A percentile compares a stretch with the other conserved stretches of the same genome.
These are phyloP conservation scores for Euphorbia lathyris DNA, from an alignment of 345 rosid genomes.

Conservation along the genomic window DNA sequence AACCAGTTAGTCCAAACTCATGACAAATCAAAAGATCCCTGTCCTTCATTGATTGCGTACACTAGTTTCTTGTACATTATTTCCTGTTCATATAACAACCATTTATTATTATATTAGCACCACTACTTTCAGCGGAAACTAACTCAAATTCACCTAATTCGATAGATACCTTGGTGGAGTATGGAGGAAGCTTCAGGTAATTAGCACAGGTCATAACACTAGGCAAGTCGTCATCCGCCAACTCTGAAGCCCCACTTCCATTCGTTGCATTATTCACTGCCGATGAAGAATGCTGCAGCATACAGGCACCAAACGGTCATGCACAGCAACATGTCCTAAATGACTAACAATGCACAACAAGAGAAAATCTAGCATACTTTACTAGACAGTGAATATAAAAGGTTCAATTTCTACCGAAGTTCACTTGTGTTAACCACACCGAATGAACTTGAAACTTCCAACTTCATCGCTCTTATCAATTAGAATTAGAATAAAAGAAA, in stretches of 20 bases:
- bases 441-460: background rate
- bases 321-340: background rate
- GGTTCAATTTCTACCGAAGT: background rate
- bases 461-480: too few relatives aligned
- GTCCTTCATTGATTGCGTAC: slow-evolving; percentile 95
- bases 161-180: slow-evolving; percentile 95
- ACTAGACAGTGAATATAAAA: background rate
- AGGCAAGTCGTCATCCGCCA: slow-evolving; percentile 93
- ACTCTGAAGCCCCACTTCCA: slow-evolving; percentile 65
- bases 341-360: background rate
- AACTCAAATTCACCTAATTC: too few relatives aligned
- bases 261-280: slow-evolving; percentile 59
- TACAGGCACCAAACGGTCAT: background rate
- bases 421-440: background rate
- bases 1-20: slow-evolving; percentile 40
- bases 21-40: slow-evolving; percentile 95
- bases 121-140: too few relatives aligned
- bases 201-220: slow-evolving; percentile 99
- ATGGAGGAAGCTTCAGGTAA: slow-evolving; percentile 98
- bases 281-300: slow-evolving; percentile 88
- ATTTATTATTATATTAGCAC: slow-evolving; percentile 16
- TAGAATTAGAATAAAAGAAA: too few relatives aligned
- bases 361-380: background rate
- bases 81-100: slow-evolving; percentile 54
- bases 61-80: slow-evolving; percentile 88